Percentiles rank a stretch among this genome's conserved stretches.
Conservation (phyloP, 2,329 filamentous ascomycete genomes). For the Colletotrichum godetiae region DNA sequence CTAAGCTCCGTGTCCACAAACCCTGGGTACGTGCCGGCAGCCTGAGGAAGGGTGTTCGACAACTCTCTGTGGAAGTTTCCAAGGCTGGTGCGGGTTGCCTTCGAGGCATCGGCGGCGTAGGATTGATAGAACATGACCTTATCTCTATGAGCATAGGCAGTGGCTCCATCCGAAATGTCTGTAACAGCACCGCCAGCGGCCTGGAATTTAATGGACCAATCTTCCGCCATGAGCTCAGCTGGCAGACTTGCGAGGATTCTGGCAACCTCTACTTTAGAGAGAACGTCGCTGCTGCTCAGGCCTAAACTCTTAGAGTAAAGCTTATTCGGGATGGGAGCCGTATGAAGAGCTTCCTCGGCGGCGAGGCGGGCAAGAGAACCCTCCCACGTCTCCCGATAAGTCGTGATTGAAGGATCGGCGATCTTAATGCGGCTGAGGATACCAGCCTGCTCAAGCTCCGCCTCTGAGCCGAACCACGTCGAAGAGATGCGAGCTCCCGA, state of each 20-base stretch:
- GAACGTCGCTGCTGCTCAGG: slow-evolving; percentile 54
- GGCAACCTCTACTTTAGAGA: slow-evolving; percentile 53
- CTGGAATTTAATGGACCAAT: slow-evolving; percentile 69
- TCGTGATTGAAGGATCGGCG: slow-evolving; percentile 50
- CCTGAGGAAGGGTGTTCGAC: neutral
- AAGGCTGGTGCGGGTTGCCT: slow-evolving; percentile 40
- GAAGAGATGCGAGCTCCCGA: slow-evolving; percentile 61
- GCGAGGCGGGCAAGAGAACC: slow-evolving; percentile 58
- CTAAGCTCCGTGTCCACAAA: slow-evolving; percentile 66
- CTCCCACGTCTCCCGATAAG: slow-evolving; percentile 63
- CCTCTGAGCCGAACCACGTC: slow-evolving; percentile 63
- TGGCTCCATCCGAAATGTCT: slow-evolving; percentile 61
- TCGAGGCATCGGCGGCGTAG: slow-evolving; percentile 58
- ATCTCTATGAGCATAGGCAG: slow-evolving; percentile 66
- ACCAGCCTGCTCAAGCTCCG: slow-evolving; percentile 58
- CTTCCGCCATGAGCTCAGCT: slow-evolving; percentile 50
- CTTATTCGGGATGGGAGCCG: slow-evolving; percentile 51
- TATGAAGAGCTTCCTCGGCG: slow-evolving; percentile 53
- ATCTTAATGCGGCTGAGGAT: slow-evolving; percentile 53
- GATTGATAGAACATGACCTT: slow-evolving; percentile 67
- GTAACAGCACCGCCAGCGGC: slow-evolving; percentile 63
- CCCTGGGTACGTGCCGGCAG: slow-evolving; percentile 66
- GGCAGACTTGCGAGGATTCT: slow-evolving; percentile 62
- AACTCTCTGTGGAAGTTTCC: neutral
- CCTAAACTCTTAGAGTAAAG: slow-evolving; percentile 64